Base-by-base conservation (phyloP, 331 rosid species). In the Cydonia oblonga region DNA sequence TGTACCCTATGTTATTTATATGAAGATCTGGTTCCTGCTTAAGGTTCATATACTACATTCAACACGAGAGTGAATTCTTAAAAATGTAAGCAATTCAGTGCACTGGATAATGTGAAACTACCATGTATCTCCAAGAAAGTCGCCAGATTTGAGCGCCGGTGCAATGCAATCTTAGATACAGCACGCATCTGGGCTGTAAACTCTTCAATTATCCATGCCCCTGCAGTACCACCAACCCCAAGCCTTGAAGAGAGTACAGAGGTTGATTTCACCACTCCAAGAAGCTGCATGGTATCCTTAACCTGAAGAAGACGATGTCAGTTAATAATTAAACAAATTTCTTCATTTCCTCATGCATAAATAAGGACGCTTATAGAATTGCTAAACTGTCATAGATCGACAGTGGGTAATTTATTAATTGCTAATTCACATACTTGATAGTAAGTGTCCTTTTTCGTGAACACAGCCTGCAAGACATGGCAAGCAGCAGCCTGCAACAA, bases 121-220 rank as follows among this genome's bases (percentile, higher is more conserved):
- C 99, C 99, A 82, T 95, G 87, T 58, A 79, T 87, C 84, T 95
- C 97, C 80, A 95, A 70, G 84, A 91, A 95, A 66, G 84, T 79
- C 68, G 96, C 99, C 75, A 95, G 84, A 75, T 91, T 91, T 69
- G 93, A 83, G 25, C 89, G 89, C 20, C 99, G 96, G 64, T 95
- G 96, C 86, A 95, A 76, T 60, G 97, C 96, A 78, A 95, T 90
- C 86, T 92, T 95, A 81, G 97, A 95, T 70, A 91, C 96, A 72
- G 97, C 96, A 74, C 82, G 96, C 99, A 95, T 87, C 88, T 95
- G 99, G 64, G 90, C 85, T 22, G 93, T 91, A 80, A 95, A 95
- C 84, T 91, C 97, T 83, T 95, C 99, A 71, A 95, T 83, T 75
- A 91, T 86, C 92, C 96, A 87, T 65, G 83, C 86, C 80, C 96